These are phyloP conservation scores for Lenwebbia sp. DNA, from an alignment of 345 rosid species.

Conservation along the genomic window DNA sequence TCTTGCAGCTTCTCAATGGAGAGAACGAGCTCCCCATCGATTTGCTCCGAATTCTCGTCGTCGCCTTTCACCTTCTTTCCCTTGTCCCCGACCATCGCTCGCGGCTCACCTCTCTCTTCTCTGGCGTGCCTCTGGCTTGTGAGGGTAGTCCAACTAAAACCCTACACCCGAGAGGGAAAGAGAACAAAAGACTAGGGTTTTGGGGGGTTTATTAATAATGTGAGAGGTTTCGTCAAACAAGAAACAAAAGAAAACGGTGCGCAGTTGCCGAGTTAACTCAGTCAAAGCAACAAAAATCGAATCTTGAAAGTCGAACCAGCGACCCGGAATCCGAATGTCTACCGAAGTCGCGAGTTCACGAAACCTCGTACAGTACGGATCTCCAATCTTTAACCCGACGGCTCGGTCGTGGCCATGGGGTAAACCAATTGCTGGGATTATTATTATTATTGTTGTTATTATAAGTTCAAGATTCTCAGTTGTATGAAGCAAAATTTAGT, in stretches of 20 bases:
- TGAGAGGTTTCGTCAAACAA: neutral
- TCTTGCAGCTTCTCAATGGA: slow-evolving; percentile 95
- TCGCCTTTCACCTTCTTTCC: slow-evolving; percentile 71
- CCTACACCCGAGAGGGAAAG: neutral
- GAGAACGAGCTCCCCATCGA: slow-evolving; percentile 70
- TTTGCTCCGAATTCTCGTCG: slow-evolving; percentile 55
- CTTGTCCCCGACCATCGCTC: slow-evolving; percentile 67
- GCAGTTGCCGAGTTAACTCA: neutral
- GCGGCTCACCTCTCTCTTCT: neutral
- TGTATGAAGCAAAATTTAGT: neutral
- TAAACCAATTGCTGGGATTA: neutral
- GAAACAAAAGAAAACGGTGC: neutral
- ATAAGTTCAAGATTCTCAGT: neutral
- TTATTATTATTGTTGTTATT: neutral
- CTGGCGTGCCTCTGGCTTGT: neutral
- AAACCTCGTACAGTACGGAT: neutral
- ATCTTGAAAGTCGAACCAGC: neutral
- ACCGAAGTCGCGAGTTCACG: neutral
- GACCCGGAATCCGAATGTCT: neutral
- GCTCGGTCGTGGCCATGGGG: neutral
- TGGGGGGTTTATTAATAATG: slow-evolving; percentile 24
- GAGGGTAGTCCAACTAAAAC: neutral
- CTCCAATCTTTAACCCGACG: neutral
- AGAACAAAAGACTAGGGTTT: slow-evolving; percentile 47
- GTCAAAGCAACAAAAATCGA: neutral